These are phyloP conservation scores for Kwoniella pini DNA, from an alignment of 768 basidiomycete species.

Conservation along the genomic window DNA sequence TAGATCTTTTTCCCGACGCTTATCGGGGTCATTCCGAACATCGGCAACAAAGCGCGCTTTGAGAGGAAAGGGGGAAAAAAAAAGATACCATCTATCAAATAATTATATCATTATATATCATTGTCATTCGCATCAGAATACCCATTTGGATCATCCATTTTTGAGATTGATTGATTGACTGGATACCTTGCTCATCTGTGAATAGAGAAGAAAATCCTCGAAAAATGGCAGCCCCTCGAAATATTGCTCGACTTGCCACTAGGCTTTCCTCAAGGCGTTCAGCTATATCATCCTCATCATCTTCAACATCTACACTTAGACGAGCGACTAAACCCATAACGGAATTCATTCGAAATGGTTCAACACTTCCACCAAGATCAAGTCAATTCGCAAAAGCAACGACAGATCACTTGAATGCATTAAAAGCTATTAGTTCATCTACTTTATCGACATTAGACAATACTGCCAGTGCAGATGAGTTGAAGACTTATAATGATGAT, in stretches of 20 bases:
- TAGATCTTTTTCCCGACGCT: neutral
- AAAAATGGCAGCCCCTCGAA: conserved; percentile 12
- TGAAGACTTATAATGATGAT: conserved; percentile 79
- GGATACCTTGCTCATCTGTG: no score
- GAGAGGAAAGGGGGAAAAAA: neutral
- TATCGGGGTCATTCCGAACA: neutral
- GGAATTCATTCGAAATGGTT: conserved; percentile 30
- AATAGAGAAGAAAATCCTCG: no score
- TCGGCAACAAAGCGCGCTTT: neutral
- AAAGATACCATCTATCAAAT: no score
- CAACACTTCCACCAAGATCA: conserved; percentile 44
- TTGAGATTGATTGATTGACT: no score
- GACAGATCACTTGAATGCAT: conserved; percentile 46
- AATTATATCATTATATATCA: no score
- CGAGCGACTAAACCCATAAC: neutral
- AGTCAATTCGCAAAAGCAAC: conserved; percentile 43
- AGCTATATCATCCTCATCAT: neutral
- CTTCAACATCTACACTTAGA: neutral
- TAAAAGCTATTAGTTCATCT: conserved; percentile 52
- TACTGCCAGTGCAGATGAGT: conserved; percentile 59
- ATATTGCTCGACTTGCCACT: conserved; percentile 4
- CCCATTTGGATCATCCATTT: no score
- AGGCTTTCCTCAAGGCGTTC: conserved; percentile 2
- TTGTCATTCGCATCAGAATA: no score
- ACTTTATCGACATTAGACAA: conserved; percentile 53